Evolutionary conservation across 1,139 yeast species (phyloP), one percentile per base, ranked within the genome.

Genomic region (Diutina pseudorugosa): DNA sequence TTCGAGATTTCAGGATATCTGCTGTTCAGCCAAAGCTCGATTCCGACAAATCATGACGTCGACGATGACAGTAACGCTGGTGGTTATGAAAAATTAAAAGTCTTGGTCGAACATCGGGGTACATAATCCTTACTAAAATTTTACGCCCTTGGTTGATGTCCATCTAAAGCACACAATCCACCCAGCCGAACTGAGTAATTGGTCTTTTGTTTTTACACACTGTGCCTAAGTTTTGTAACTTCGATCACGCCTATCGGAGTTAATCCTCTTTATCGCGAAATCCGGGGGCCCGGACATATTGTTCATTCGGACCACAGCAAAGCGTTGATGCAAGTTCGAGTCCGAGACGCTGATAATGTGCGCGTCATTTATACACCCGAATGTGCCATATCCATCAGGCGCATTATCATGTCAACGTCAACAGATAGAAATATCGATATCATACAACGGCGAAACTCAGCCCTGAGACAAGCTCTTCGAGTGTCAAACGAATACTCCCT

Each of bases 401-500:
- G 36, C 36, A 30, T 30, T 14, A 11, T 9, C 12, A 30, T 30
- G 36, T 11, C 36, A 30, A 30, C 36, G 36, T 30, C 36, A 14
- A 23, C 30, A 11, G 47, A 23, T 8, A 5, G 25, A 14, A 45
- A 45, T 14, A 25, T 45, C 21, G 40, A 27, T 14, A 33, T 25
- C 11, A 45, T 45, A 9, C 40, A 27, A 12, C 49, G 49, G 27
- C 20, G 49, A 5, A 25, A 25, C 14, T 27, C 40, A 33, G n/a
- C 21, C 21, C 49, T 45, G 49, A 14, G 49, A 9, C 30, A 27
- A 16, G 49, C 49, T 8, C 27, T 45, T 19, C 6, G 36, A 14
- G 30, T 45, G 21, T n/a, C 49, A 16, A 45, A 45, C n/a, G 49
- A 45, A 8, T 45, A 45, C n/a, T 33, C 19, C 36, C 49, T 45